Conservation (phyloP, 352 stramenopile species). For the Phytophthora nicotianae region DNA sequence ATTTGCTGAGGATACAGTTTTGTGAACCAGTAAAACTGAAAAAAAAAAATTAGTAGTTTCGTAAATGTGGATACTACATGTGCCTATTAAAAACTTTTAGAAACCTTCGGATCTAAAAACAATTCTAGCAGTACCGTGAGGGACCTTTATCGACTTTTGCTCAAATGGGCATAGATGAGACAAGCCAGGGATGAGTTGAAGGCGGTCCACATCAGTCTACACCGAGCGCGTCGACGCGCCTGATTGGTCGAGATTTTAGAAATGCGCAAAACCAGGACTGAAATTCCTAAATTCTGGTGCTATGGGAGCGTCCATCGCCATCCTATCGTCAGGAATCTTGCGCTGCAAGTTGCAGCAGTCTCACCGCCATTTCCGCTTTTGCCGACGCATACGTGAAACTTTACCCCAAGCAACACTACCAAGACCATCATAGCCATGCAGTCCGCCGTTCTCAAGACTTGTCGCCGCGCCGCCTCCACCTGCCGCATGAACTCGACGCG, state of each 20-base stretch:
- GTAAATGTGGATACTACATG: too few relatives aligned
- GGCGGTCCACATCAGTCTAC: conserved; percentile 1
- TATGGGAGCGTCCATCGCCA: conserved; percentile 5
- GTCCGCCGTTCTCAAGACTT: conserved; percentile 29
- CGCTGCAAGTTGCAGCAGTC: background rate
- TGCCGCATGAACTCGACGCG: conserved; percentile 13
- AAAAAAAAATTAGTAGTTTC: too few relatives aligned
- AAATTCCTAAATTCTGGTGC: conserved; percentile 8
- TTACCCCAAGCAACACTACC: background rate
- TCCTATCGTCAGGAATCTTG: conserved; percentile 21
- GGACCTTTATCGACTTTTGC: too few relatives aligned
- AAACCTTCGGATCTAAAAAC: too few relatives aligned
- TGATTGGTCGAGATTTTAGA: conserved; percentile 12
- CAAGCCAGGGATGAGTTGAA: background rate
- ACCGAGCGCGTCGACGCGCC: background rate
- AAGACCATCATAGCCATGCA: conserved; percentile 19
- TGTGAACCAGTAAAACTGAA: too few relatives aligned
- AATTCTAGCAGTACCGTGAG: too few relatives aligned
- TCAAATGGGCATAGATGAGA: background rate
- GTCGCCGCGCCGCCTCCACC: conserved; percentile 15
- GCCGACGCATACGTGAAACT: conserved; percentile 2
- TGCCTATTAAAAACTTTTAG: too few relatives aligned
- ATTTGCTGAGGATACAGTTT: too few relatives aligned
- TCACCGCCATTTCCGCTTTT: conserved; percentile 31
- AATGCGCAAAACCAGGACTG: conserved; percentile 4